phyloP scores from a whole-genome alignment of 345 rosid genomes.

The Ailanthus altissimus region DNA sequence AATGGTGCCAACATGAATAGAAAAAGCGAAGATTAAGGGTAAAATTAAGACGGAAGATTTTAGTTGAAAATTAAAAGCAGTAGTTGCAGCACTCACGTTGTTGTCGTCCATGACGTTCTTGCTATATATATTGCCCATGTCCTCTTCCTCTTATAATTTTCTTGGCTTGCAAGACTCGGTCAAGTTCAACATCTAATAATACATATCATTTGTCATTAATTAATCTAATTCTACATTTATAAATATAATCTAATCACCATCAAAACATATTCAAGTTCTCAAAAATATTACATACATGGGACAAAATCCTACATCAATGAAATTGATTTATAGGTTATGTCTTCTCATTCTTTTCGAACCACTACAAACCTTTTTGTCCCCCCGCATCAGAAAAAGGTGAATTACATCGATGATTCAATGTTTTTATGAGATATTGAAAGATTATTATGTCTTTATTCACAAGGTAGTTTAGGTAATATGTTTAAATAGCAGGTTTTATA shows the following conservation, averaged over 20 bases:
- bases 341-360: slow-evolving; percentile 24
- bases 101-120: slow-evolving; percentile 27
- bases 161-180: background rate
- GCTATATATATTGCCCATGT: background rate
- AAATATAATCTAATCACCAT: background rate
- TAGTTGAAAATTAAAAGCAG: slow-evolving; percentile 19
- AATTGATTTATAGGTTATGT: slow-evolving; percentile 17
- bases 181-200: background rate
- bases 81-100: slow-evolving; percentile 31
- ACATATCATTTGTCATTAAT: background rate
- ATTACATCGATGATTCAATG: background rate
- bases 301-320: slow-evolving; percentile 15
- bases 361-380: slow-evolving; percentile 27
- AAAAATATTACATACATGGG: background rate
- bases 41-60: slow-evolving; percentile 33
- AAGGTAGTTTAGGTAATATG: too few relatives aligned
- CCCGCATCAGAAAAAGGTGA: slow-evolving; percentile 18
- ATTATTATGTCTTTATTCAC: too few relatives aligned
- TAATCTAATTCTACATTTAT: background rate
- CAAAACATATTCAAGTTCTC: too few relatives aligned
- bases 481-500: too few relatives aligned
- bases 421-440: too few relatives aligned
- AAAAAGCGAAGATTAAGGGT: background rate
- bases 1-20: slow-evolving; percentile 15
- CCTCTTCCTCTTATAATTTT: slow-evolving; percentile 13